Conservation (phyloP, 345 rosid genomes). For the Combretum micranthum region DNA sequence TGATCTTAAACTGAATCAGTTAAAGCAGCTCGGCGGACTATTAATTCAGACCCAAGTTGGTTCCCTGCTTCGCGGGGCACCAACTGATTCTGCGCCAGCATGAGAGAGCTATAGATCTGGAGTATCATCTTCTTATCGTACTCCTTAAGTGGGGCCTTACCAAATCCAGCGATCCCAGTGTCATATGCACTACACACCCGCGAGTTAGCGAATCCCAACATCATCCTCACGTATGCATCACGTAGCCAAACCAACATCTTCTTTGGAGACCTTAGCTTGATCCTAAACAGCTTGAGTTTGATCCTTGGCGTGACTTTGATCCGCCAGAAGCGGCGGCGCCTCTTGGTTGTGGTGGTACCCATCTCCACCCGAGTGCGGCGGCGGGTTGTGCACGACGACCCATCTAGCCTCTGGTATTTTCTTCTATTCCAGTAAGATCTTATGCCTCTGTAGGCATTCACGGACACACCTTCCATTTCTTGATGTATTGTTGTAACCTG, state of each 20-base stretch:
- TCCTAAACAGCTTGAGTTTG: slow-evolving; percentile 8
- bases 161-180: slow-evolving; percentile 7
- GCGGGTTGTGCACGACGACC: slow-evolving; percentile 14
- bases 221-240: slow-evolving; percentile 68
- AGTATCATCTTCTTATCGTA: slow-evolving; percentile 39
- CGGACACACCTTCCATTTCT: slow-evolving; percentile 11
- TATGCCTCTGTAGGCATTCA: slow-evolving; percentile 8
- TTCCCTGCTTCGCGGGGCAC: slow-evolving; percentile 9
- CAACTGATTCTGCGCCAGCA: slow-evolving; percentile 15
- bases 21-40: background rate
- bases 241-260: slow-evolving; percentile 47
- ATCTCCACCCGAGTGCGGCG: slow-evolving; percentile 8
- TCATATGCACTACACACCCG: slow-evolving; percentile 22
- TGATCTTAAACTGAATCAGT: background rate
- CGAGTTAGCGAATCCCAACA: slow-evolving; percentile 45
- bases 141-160: slow-evolving; percentile 31
- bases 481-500: background rate
- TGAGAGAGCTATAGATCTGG: slow-evolving; percentile 22
- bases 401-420: slow-evolving; percentile 43
- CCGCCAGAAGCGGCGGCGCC: slow-evolving; percentile 36
- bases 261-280: slow-evolving; percentile 37
- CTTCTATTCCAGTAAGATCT: slow-evolving; percentile 34
- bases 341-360: slow-evolving; percentile 13
- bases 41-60: background rate
- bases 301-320: slow-evolving; percentile 49